These are phyloP conservation scores for Calocera cornea DNA, from an alignment of 768 basidiomycete genomes.

Conservation along the genomic window DNA sequence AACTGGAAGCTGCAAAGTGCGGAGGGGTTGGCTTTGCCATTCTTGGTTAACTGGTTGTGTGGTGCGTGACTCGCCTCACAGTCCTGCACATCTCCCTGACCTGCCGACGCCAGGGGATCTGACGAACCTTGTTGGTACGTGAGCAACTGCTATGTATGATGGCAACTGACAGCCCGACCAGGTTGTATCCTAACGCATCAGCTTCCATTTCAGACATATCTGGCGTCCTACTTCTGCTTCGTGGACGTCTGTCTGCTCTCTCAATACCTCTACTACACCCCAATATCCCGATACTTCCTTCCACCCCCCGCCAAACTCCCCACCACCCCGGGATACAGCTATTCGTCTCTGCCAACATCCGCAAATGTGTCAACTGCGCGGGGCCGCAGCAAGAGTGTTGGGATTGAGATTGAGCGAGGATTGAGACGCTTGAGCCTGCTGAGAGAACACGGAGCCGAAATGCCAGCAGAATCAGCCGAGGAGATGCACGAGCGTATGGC, in stretches of 20 bases:
- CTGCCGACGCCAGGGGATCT: slow-evolving; percentile 53
- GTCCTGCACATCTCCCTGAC: slow-evolving; percentile 4
- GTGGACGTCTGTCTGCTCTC: slow-evolving; percentile 62
- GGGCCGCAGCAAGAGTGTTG: neutral
- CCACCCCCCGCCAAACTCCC: neutral
- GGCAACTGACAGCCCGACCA: neutral
- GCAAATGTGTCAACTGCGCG: neutral
- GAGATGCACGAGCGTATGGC: neutral
- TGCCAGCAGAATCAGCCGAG: neutral
- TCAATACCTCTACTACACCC: slow-evolving; percentile 69
- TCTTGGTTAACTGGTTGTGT: slow-evolving; percentile 83
- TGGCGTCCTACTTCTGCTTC: slow-evolving; percentile 80
- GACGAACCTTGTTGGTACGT: slow-evolving; percentile 66
- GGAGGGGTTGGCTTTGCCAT: slow-evolving; percentile 84
- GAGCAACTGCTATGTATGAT: neutral
- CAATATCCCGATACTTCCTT: slow-evolving; percentile 4
- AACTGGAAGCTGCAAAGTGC: slow-evolving; percentile 63
- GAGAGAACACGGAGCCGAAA: neutral
- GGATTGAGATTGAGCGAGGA: slow-evolving; percentile 3
- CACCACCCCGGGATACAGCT: neutral
- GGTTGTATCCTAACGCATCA: slow-evolving; percentile 82
- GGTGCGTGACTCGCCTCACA: slow-evolving; percentile 36
- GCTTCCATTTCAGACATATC: slow-evolving; percentile 89
- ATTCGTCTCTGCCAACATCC: neutral
- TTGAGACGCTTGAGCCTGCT: neutral